A percentile compares a stretch with the other conserved stretches of the same genome.
Conservation (phyloP, 164 flowering plant genomes). For the Piper longum region DNA sequence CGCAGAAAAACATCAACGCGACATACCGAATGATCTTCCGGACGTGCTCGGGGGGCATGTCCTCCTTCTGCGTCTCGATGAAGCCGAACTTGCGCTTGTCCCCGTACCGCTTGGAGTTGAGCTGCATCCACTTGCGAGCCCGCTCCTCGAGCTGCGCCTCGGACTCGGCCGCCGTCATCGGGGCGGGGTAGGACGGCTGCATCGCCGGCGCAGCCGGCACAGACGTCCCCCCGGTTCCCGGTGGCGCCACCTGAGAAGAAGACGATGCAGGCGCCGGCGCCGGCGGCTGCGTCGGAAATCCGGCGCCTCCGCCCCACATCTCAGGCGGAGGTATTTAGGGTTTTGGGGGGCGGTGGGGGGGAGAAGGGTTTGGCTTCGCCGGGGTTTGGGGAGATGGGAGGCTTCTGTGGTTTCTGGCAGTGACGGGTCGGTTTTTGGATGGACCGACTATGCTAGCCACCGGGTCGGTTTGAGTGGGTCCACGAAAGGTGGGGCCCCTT, state of each 20-base stretch:
- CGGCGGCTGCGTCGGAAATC: not conserved
- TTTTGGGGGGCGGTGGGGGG: no score
- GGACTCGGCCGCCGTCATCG: constrained; percentile 56
- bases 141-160: constrained; percentile 89
- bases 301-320: constrained; percentile 55
- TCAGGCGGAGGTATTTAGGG: not conserved
- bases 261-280: not conserved
- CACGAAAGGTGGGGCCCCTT: no score
- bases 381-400: no score
- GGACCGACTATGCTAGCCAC: no score
- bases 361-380: no score
- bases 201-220: constrained; percentile 70
- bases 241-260: constrained; percentile 48
- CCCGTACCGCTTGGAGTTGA: constrained; percentile 83
- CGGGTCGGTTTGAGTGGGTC: no score
- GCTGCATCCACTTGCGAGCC: constrained; percentile 98
- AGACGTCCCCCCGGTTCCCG: constrained; percentile 66
- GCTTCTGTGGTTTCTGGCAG: no score
- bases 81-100: constrained; percentile 98
- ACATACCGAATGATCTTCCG: constrained; percentile 79
- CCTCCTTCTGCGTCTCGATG: constrained; percentile 98
- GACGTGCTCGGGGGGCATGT: constrained; percentile 99
- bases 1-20: not conserved
- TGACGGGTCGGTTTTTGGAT: no score
- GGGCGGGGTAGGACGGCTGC: constrained; percentile 81